phyloP scores from a whole-genome alignment of 1,139 yeast genomes.

The Blastobotrys apis region DNA sequence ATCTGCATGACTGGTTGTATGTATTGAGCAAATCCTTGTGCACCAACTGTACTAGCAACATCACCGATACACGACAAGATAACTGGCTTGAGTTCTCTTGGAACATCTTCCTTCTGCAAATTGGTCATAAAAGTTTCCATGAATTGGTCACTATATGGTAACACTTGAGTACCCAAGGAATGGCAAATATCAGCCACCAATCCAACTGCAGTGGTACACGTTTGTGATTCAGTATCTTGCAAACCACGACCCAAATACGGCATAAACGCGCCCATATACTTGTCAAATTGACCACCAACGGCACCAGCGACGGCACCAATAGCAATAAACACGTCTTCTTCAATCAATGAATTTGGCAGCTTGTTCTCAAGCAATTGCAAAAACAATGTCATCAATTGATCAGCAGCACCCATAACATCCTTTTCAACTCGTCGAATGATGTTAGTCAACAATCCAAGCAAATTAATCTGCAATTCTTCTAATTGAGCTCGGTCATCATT shows the following conservation, averaged over 20 bases:
- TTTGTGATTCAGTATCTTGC: slow-evolving; percentile 75
- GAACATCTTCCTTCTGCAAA: slow-evolving; percentile 60
- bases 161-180: slow-evolving; percentile 69
- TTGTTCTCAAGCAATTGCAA: slow-evolving; percentile 61
- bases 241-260: slow-evolving; percentile 79
- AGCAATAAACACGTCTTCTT: slow-evolving; percentile 91
- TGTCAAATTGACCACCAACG: slow-evolving; percentile 61
- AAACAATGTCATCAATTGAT: slow-evolving; percentile 78
- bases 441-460: slow-evolving; percentile 80
- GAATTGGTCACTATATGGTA: slow-evolving; percentile 70
- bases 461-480: slow-evolving; percentile 85
- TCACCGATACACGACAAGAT: slow-evolving; percentile 96
- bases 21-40: slow-evolving; percentile 64
- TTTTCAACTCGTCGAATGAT: slow-evolving; percentile 78
- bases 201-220: slow-evolving; percentile 87
- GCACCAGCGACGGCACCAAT: slow-evolving; percentile 86
- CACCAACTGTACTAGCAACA: slow-evolving; percentile 83
- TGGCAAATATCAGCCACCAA: slow-evolving; percentile 96
- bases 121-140: slow-evolving; percentile 78
- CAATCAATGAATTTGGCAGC: slow-evolving; percentile 68
- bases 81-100: slow-evolving; percentile 78
- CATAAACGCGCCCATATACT: slow-evolving; percentile 74
- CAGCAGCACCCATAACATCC: slow-evolving; percentile 66
- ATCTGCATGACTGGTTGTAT: slow-evolving; percentile 73
- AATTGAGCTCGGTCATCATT: slow-evolving; percentile 68